These are phyloP conservation scores for Leccinum pellstonianum DNA, from an alignment of 768 basidiomycete species.

Conservation along the genomic window DNA sequence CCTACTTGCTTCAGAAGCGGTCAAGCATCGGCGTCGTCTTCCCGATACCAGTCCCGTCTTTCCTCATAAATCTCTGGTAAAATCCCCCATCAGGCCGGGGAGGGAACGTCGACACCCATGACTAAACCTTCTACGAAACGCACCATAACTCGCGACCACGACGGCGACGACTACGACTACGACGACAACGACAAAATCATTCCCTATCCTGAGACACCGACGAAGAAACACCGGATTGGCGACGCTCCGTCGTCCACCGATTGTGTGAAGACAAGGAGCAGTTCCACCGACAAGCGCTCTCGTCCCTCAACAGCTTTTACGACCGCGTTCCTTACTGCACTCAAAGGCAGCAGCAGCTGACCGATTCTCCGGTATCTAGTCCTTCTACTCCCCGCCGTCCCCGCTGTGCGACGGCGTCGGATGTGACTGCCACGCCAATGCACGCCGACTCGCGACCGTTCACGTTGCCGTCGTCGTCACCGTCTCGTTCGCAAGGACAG, in stretches of 20 bases:
- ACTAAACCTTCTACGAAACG: constrained; percentile 36
- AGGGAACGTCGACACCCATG: not conserved
- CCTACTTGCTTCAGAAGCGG: constrained; percentile 5
- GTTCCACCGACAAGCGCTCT: constrained; percentile 12
- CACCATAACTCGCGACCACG: constrained; percentile 9
- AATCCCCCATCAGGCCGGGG: constrained; percentile 19
- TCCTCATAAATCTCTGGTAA: constrained; percentile 3
- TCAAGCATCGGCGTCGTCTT: not conserved
- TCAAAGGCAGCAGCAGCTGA: constrained; percentile 6
- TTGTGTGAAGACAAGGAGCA: not conserved
- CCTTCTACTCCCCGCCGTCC: constrained; percentile 28
- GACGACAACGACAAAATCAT: not conserved
- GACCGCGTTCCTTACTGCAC: constrained; percentile 21
- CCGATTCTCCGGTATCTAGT: constrained; percentile 2
- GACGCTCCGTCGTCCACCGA: no score
- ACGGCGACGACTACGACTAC: constrained; percentile 11
- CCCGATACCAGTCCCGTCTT: constrained; percentile 5
- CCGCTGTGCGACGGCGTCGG: not conserved
- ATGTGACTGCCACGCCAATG: not conserved
- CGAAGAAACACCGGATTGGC: constrained; percentile 39
- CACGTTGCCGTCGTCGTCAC: not conserved
- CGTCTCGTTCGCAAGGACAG: constrained; percentile 18
- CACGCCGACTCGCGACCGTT: constrained; percentile 10
- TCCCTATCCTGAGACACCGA: constrained; percentile 41
- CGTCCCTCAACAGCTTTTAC: not conserved